Percentiles rank a stretch among this genome's conserved stretches.
Conservation (phyloP, 768 basidiomycete genomes). For the Tylopilus sp. region DNA sequence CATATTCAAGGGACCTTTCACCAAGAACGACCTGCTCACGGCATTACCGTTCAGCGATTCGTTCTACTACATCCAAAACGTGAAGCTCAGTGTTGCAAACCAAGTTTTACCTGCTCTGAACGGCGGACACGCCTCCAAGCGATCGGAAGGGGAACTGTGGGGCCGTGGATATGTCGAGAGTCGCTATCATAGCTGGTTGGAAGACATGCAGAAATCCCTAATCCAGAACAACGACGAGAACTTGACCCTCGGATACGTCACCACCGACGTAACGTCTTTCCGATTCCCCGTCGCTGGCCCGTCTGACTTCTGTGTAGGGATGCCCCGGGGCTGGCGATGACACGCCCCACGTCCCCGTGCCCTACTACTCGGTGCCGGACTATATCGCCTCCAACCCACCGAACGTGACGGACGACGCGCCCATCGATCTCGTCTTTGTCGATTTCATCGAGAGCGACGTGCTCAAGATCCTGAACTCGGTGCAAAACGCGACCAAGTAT, state of each 20-base stretch:
- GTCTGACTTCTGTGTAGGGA: slow-evolving; percentile 32
- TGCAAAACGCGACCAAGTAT: slow-evolving; percentile 51
- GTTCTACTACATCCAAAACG: slow-evolving; percentile 59
- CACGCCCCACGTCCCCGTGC: slow-evolving; percentile 56
- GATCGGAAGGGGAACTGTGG: slow-evolving; percentile 26
- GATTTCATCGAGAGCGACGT: slow-evolving; percentile 60
- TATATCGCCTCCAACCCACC: slow-evolving; percentile 60
- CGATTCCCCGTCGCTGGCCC: not conserved
- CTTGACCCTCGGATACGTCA: slow-evolving; percentile 73
- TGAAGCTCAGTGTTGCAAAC: slow-evolving; percentile 49
- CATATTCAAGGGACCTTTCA: slow-evolving; percentile 66
- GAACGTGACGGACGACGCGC: slow-evolving; percentile 43
- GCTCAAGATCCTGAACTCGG: slow-evolving; percentile 50
- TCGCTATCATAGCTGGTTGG: slow-evolving; percentile 55
- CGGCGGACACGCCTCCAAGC: slow-evolving; percentile 28
- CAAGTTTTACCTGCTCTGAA: slow-evolving; percentile 55
- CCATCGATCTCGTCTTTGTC: slow-evolving; percentile 73
- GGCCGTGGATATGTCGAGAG: slow-evolving; percentile 47
- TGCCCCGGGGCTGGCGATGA: slow-evolving; percentile 81
- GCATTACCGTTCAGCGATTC: slow-evolving; percentile 64
- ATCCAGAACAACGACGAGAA: slow-evolving; percentile 38
- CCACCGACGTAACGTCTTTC: slow-evolving; percentile 46
- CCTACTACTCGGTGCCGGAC: slow-evolving; percentile 50
- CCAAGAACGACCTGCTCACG: slow-evolving; percentile 77
- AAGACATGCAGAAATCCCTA: slow-evolving; percentile 45